Evolutionary conservation across 306 rosid genomes (phyloP).

Genomic region (Hippophae rhamnoides): DNA sequence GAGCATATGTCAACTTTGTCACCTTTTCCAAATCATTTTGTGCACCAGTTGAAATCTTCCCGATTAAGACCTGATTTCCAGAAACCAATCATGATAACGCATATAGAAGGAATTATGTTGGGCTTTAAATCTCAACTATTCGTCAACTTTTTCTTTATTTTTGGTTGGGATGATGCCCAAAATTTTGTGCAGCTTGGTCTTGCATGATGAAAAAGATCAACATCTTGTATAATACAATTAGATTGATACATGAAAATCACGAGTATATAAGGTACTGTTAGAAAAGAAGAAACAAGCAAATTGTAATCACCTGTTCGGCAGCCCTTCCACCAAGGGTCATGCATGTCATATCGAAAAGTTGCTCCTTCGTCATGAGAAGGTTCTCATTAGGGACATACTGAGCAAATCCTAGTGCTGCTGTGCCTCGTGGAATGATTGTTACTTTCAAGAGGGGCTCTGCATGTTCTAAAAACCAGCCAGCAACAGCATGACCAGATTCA

Average conservation of each 20-base stretch:
- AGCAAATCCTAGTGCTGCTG: slow-evolving; percentile 95
- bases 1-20: slow-evolving; percentile 93
- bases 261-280: background rate
- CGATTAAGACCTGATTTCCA: slow-evolving; percentile 53
- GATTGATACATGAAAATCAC: no score
- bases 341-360: slow-evolving; percentile 88
- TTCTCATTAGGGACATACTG: slow-evolving; percentile 91
- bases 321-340: slow-evolving; percentile 98
- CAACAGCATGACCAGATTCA: slow-evolving; percentile 95
- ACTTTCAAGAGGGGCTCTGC: slow-evolving; percentile 86
- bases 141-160: no score
- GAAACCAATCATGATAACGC: background rate
- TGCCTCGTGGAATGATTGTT: slow-evolving; percentile 92
- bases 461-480: slow-evolving; percentile 90
- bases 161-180: background rate
- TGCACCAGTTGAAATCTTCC: slow-evolving; percentile 86
- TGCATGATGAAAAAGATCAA: background rate
- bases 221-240: background rate
- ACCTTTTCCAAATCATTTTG: slow-evolving; percentile 94
- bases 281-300: background rate
- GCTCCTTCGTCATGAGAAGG: slow-evolving; percentile 92
- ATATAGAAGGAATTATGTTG: background rate
- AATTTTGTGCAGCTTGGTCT: background rate
- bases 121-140: background rate
- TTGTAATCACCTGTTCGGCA: slow-evolving; percentile 66